Evolutionary conservation across 164 flowering plant genomes (phyloP).

Genomic region (Liriodendron chinense): DNA sequence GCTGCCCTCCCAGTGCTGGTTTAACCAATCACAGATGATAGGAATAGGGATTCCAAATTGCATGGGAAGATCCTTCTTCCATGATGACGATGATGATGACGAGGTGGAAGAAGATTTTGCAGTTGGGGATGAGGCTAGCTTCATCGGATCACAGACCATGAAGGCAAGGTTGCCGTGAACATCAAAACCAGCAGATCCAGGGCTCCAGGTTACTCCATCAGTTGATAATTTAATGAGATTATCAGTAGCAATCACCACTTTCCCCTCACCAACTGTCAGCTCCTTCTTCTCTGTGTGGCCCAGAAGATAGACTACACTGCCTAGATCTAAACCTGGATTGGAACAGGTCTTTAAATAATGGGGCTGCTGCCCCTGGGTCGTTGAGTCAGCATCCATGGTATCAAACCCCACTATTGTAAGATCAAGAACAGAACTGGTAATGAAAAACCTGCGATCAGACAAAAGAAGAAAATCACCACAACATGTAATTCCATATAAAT

Average conservation of each 20-base stretch:
- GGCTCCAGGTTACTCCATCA: conserved; percentile 78
- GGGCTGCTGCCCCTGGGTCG: conserved; percentile 55
- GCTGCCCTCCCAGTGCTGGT: conserved; percentile 97
- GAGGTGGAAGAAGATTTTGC: conserved; percentile 73
- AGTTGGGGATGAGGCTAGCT: conserved; percentile 90
- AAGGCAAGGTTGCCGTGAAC: conserved; percentile 93
- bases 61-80: conserved; percentile 75
- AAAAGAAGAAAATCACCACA: conserved; percentile 2
- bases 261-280: conserved; percentile 82
- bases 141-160: conserved; percentile 99
- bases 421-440: conserved; percentile 92
- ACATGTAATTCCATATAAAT: not conserved
- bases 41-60: conserved; percentile 98
- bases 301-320: conserved; percentile 71
- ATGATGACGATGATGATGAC: conserved; percentile 70
- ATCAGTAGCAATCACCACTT: conserved; percentile 95
- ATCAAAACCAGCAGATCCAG: conserved; percentile 97
- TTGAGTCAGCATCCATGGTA: conserved; percentile 64
- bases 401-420: conserved; percentile 92
- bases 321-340: conserved; percentile 75
- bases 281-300: conserved; percentile 69
- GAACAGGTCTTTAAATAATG: conserved; percentile 79
- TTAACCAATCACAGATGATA: conserved; percentile 86
- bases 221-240: conserved; percentile 89
- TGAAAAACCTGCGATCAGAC: conserved; percentile 72